Conservation (phyloP, 2,329 filamentous ascomycete species). For the Ophiostoma angusticollis region DNA sequence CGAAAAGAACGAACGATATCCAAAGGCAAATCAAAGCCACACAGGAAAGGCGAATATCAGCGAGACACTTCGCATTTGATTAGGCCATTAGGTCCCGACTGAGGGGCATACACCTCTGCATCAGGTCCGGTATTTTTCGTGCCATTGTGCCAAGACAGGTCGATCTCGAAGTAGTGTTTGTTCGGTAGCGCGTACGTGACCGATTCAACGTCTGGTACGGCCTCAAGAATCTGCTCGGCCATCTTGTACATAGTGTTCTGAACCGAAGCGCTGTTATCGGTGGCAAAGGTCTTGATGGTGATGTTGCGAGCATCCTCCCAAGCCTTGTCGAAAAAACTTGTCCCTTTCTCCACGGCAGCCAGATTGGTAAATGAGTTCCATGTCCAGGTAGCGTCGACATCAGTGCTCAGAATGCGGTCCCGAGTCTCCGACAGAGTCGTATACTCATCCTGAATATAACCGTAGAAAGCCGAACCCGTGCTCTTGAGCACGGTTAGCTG, state of each 20-base stretch:
- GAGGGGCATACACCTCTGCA: slow-evolving; percentile 89
- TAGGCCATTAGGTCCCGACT: slow-evolving; percentile 84
- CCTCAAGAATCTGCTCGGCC: slow-evolving; percentile 71
- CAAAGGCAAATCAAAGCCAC: background rate
- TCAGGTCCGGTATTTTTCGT: slow-evolving; percentile 91
- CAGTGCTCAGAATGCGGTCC: slow-evolving; percentile 91
- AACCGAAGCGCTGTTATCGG: slow-evolving; percentile 82
- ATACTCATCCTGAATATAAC: slow-evolving; percentile 86
- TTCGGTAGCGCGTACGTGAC: slow-evolving; percentile 84
- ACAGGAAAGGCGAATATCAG: slow-evolving; percentile 6
- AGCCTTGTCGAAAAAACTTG: slow-evolving; percentile 61
- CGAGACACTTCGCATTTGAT: slow-evolving; percentile 85
- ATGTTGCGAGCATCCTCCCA: slow-evolving; percentile 68
- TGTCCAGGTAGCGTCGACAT: slow-evolving; percentile 75
- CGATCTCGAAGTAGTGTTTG: slow-evolving; percentile 98
- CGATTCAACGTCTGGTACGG: slow-evolving; percentile 55
- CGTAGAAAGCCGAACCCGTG: slow-evolving; percentile 91
- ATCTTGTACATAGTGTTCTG: slow-evolving; percentile 99
- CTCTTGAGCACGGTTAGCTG: slow-evolving; percentile 87
- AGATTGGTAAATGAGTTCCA: slow-evolving; percentile 63
- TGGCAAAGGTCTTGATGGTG: slow-evolving; percentile 83
- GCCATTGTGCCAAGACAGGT: slow-evolving; percentile 93
- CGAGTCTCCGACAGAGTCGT: slow-evolving; percentile 82
- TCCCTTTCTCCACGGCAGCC: slow-evolving; percentile 51
- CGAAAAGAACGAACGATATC: background rate